A percentile compares a stretch with the other conserved stretches of the same genome.
Evolutionary conservation across 169 alveolate species (phyloP).

Genomic region (Plasmodium gonderi): DNA sequence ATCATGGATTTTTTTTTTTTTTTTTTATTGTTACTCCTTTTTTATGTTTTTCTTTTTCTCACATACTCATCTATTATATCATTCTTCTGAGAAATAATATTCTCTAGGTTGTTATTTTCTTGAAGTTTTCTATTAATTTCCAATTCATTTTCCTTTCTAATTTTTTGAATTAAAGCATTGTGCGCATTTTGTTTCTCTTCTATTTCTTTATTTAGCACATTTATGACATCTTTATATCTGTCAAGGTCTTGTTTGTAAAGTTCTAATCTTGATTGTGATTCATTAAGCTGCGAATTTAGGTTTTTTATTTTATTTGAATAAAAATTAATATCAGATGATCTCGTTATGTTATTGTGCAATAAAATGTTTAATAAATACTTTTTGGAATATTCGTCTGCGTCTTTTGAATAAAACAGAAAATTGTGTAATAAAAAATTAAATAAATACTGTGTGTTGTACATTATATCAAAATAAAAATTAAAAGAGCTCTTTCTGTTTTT

Average conservation of each 20-base stretch:
- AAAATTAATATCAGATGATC: conserved; percentile 76
- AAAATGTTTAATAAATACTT: conserved; percentile 70
- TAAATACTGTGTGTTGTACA: conserved; percentile 73
- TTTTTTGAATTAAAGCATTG: conserved; percentile 69
- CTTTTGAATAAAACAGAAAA: conserved; percentile 74
- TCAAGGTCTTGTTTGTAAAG: conserved; percentile 75
- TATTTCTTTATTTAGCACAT: conserved; percentile 74
- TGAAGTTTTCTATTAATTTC: conserved; percentile 71
- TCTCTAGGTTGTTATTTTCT: conserved; percentile 73
- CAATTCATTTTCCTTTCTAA: conserved; percentile 72
- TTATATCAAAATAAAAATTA: conserved; percentile 76
- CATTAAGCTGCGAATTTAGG: conserved; percentile 72
- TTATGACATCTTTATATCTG: conserved; percentile 74
- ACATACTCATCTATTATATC: conserved; percentile 75
- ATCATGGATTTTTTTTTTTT: conserved; percentile 7
- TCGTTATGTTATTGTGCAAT: conserved; percentile 72
- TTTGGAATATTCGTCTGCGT: conserved; percentile 76
- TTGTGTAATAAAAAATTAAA: conserved; percentile 74
- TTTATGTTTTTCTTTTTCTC: conserved; percentile 14
- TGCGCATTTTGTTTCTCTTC: conserved; percentile 73
- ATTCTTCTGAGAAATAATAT: conserved; percentile 75
- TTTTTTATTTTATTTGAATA: conserved; percentile 75
- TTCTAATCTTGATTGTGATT: conserved; percentile 74
- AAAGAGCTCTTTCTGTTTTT: conserved; percentile 75
- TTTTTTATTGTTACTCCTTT: too few relatives aligned